Evolutionary conservation across 2,329 filamentous ascomycete species (phyloP).

Genomic region (Penicillium olsonii): DNA sequence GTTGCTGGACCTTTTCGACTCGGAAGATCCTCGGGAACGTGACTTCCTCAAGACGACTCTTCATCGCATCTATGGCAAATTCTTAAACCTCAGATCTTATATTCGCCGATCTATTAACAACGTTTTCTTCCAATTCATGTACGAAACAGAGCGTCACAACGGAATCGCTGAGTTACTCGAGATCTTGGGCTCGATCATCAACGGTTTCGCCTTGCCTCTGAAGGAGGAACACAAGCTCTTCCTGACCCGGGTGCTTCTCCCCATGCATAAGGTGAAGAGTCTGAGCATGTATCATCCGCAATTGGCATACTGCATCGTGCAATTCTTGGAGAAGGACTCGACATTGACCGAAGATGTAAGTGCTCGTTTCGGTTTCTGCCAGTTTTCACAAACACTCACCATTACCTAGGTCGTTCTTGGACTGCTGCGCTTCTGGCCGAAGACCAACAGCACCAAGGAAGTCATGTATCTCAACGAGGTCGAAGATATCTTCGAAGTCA

Average conservation of each 20-base stretch:
- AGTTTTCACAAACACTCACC: slow-evolving; percentile 2
- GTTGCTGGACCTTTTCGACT: slow-evolving; percentile 96
- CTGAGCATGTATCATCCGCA: slow-evolving; percentile 99
- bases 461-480: slow-evolving; percentile 99
- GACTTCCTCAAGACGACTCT: slow-evolving; percentile 98
- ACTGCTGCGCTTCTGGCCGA: slow-evolving; percentile 94
- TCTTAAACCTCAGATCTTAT: slow-evolving; percentile 94
- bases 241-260: slow-evolving; percentile 86
- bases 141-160: slow-evolving; percentile 98
- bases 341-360: slow-evolving; percentile 91
- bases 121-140: slow-evolving; percentile 99
- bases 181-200: slow-evolving; percentile 98
- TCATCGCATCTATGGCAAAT: slow-evolving; percentile 98
- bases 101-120: slow-evolving; percentile 99
- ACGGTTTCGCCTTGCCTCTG: slow-evolving; percentile 91
- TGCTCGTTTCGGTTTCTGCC: background rate
- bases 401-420: slow-evolving; percentile 80
- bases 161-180: slow-evolving; percentile 95
- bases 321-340: slow-evolving; percentile 97
- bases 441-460: slow-evolving; percentile 99
- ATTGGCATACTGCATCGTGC: slow-evolving; percentile 96
- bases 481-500: slow-evolving; percentile 98
- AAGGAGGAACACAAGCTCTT: slow-evolving; percentile 99
- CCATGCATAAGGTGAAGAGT: slow-evolving; percentile 97
- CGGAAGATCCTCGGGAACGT: slow-evolving; percentile 91